Conservation (phyloP, 306 rosid genomes). For the Prosopis cineraria region DNA sequence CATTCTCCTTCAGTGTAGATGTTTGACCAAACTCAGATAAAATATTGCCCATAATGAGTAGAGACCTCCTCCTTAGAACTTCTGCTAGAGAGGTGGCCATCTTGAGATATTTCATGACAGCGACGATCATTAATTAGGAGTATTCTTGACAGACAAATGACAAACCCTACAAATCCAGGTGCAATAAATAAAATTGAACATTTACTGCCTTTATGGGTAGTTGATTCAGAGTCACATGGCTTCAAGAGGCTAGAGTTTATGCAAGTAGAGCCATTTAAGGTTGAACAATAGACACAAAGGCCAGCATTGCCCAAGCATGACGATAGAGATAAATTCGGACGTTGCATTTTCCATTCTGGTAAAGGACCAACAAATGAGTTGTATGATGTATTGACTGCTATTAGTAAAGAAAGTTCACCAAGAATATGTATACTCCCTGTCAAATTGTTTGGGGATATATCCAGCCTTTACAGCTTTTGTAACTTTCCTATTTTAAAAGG, state of each 20-base stretch:
- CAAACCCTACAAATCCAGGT: constrained; percentile 49
- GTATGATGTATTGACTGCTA: constrained; percentile 56
- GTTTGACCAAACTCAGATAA: not conserved
- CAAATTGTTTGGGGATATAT: constrained; percentile 72
- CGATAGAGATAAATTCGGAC: constrained; percentile 35
- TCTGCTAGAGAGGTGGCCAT: constrained; percentile 30
- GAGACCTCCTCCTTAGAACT: constrained; percentile 13
- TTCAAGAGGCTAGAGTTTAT: constrained; percentile 30
- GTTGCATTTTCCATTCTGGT: constrained; percentile 50
- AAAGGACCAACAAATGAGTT: constrained; percentile 66
- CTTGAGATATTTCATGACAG: no score
- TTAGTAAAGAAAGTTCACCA: constrained; percentile 45
- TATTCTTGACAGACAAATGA: constrained; percentile 27
- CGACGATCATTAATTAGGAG: not conserved
- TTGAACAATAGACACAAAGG: constrained; percentile 55
- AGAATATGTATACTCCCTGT: constrained; percentile 61
- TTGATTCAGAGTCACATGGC: constrained; percentile 45
- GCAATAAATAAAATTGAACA: constrained; percentile 47
- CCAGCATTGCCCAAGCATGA: constrained; percentile 64
- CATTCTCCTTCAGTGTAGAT: no score
- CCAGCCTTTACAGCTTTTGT: constrained; percentile 43
- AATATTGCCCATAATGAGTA: not conserved
- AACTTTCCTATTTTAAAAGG: constrained; percentile 56
- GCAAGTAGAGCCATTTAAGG: constrained; percentile 46
- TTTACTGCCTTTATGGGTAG: constrained; percentile 37